Percentiles rank a stretch among this genome's conserved stretches.
phyloP scores from a whole-genome alignment of 2,329 filamentous ascomycete genomes.

The Anthostomella pinea region DNA sequence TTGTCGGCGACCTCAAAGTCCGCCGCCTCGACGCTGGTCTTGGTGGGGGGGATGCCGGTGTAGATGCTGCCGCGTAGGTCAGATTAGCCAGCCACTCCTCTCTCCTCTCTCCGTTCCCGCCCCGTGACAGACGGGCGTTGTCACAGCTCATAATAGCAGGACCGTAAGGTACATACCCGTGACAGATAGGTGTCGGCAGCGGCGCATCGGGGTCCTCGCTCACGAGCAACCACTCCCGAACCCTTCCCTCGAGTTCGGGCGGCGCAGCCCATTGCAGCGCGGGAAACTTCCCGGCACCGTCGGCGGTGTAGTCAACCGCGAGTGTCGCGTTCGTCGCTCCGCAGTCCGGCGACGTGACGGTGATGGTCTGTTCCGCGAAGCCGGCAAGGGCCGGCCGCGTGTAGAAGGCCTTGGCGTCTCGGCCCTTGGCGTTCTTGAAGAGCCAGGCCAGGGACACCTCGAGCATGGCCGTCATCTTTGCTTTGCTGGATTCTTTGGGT shows the following conservation, averaged over 20 bases:
- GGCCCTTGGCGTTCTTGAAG: slow-evolving; percentile 36
- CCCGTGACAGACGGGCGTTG: too few species aligned
- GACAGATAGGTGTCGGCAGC: slow-evolving; percentile 41
- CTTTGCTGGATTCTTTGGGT: background rate
- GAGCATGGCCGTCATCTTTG: slow-evolving; percentile 19
- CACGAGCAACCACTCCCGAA: slow-evolving; percentile 46
- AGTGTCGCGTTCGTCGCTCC: slow-evolving; percentile 37
- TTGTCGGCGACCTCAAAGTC: slow-evolving; percentile 38
- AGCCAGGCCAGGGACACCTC: slow-evolving; percentile 39
- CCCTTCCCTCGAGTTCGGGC: slow-evolving; percentile 21
- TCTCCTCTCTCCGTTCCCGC: too few species aligned
- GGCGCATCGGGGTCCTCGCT: slow-evolving; percentile 47
- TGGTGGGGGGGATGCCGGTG: slow-evolving; percentile 36
- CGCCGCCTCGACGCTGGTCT: slow-evolving; percentile 30
- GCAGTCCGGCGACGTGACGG: slow-evolving; percentile 39
- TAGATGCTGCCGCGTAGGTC: slow-evolving; percentile 30
- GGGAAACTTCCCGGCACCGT: slow-evolving; percentile 39
- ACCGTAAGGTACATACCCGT: slow-evolving; percentile 41
- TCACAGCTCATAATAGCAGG: too few species aligned
- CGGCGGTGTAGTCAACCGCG: slow-evolving; percentile 36
- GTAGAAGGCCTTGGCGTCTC: slow-evolving; percentile 38
- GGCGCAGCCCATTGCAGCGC: slow-evolving; percentile 38
- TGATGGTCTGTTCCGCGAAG: slow-evolving; percentile 35
- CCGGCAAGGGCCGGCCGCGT: slow-evolving; percentile 34
- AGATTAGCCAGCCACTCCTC: background rate